Evolutionary conservation across 306 rosid genomes (phyloP).

Genomic region (Prosopis cineraria): DNA sequence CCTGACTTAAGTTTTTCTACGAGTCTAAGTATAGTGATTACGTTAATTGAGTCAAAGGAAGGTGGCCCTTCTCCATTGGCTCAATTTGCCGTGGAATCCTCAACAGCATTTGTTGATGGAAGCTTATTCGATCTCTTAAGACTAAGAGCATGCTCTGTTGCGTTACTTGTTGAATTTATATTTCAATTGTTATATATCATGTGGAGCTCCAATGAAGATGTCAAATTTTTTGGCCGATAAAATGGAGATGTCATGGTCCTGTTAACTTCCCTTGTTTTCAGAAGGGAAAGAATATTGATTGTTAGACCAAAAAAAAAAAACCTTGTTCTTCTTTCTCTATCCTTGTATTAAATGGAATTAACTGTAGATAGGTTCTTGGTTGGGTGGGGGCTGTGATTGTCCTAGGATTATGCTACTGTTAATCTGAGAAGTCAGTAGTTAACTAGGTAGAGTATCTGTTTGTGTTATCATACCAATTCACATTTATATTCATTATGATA

Average conservation of each 20-base stretch:
- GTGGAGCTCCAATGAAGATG: background rate
- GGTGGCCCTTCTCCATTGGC: background rate
- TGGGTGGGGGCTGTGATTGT: background rate
- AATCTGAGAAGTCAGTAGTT: background rate
- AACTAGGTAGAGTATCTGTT: background rate
- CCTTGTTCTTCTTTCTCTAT: background rate
- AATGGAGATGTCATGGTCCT: background rate
- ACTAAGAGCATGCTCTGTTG: background rate
- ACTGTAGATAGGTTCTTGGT: background rate
- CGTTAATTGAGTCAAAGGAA: background rate
- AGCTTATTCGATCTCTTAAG: background rate
- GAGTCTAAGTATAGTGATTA: background rate
- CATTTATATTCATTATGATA: background rate
- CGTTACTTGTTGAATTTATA: background rate
- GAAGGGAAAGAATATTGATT: constrained; percentile 10
- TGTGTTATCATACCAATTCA: background rate
- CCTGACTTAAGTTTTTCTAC: background rate
- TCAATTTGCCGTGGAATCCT: background rate
- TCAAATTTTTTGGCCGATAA: background rate
- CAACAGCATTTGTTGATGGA: background rate
- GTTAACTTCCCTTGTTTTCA: background rate
- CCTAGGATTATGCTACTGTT: background rate
- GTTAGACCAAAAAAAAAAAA: background rate
- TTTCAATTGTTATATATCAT: background rate
- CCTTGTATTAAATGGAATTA: background rate